A percentile compares a stretch with the other conserved stretches of the same genome.
Evolutionary conservation across 768 basidiomycete species (phyloP).

Genomic region (Fomitopsis pulvina): DNA sequence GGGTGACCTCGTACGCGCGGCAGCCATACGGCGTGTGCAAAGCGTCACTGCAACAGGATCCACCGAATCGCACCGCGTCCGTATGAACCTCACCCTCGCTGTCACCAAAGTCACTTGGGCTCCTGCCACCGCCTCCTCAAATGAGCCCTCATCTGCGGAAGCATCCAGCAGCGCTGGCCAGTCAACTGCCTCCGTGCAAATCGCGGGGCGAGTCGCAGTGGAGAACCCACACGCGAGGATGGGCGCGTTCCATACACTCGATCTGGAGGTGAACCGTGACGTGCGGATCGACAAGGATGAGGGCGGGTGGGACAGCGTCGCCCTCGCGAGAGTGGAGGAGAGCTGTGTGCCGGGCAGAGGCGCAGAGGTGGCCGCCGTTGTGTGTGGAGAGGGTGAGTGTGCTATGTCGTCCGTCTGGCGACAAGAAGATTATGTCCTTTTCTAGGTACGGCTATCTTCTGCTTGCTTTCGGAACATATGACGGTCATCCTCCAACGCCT

Average conservation of each 20-base stretch:
- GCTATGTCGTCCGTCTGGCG: not conserved
- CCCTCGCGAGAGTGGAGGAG: constrained; percentile 75
- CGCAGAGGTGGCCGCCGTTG: constrained; percentile 93
- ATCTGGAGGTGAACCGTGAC: constrained; percentile 86
- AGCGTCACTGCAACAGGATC: constrained; percentile 91
- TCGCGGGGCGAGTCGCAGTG: constrained; percentile 76
- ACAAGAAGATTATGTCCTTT: not conserved
- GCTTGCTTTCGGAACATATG: constrained; percentile 94
- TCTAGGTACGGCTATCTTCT: constrained; percentile 81
- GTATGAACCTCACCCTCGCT: constrained; percentile 75
- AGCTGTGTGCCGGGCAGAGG: constrained; percentile 90
- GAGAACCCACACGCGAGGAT: constrained; percentile 90
- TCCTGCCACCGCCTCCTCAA: constrained; percentile 43
- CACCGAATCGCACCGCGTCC: constrained; percentile 84
- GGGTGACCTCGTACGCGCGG: constrained; percentile 81
- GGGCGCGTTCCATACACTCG: constrained; percentile 92
- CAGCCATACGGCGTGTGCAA: constrained; percentile 87
- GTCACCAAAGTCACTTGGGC: constrained; percentile 81
- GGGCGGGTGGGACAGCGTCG: constrained; percentile 79
- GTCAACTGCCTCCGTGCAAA: constrained; percentile 61
- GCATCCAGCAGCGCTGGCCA: constrained; percentile 22
- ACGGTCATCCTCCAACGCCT: constrained; percentile 89
- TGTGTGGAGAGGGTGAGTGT: constrained; percentile 78
- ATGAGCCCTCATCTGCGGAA: constrained; percentile 38
- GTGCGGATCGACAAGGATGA: constrained; percentile 88